These are phyloP conservation scores for Truncatella angustata DNA, from an alignment of 2,329 filamentous ascomycete genomes.

Conservation along the genomic window DNA sequence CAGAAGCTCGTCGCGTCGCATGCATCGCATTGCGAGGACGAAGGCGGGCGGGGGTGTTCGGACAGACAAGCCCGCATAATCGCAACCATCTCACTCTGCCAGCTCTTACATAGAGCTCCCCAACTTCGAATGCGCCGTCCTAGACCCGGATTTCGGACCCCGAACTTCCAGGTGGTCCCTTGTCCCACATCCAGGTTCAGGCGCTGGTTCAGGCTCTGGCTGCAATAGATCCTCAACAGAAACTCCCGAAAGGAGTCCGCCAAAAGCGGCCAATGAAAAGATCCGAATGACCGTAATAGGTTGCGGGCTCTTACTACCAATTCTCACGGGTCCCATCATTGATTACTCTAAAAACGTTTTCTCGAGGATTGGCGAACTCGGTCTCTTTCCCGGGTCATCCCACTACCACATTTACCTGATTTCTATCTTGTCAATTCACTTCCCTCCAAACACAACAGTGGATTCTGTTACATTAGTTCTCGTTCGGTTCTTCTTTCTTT, in stretches of 20 bases:
- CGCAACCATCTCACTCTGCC: neutral
- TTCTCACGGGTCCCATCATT: neutral
- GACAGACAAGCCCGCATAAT: too few relatives aligned
- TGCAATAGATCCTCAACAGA: slow-evolving; percentile 6
- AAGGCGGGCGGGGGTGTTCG: too few relatives aligned
- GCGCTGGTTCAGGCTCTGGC: too few relatives aligned
- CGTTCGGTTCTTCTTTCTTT: neutral
- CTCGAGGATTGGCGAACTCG: neutral
- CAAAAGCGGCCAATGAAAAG: neutral
- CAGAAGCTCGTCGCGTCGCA: too few relatives aligned
- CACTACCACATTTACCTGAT: neutral
- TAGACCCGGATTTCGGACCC: neutral
- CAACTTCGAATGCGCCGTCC: neutral
- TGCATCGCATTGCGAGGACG: too few relatives aligned
- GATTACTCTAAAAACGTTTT: neutral
- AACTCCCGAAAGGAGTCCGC: neutral
- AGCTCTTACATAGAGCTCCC: neutral
- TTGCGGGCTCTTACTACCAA: neutral
- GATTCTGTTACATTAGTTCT: neutral
- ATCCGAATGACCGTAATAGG: neutral
- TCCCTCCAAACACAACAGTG: neutral
- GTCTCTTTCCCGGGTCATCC: neutral
- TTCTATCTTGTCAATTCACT: neutral
- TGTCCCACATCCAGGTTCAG: neutral
- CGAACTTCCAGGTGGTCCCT: slow-evolving; percentile 2